These are phyloP conservation scores for Earliella scabrosa DNA, from an alignment of 1,284 basidiomycete genomes.

Conservation along the genomic window DNA sequence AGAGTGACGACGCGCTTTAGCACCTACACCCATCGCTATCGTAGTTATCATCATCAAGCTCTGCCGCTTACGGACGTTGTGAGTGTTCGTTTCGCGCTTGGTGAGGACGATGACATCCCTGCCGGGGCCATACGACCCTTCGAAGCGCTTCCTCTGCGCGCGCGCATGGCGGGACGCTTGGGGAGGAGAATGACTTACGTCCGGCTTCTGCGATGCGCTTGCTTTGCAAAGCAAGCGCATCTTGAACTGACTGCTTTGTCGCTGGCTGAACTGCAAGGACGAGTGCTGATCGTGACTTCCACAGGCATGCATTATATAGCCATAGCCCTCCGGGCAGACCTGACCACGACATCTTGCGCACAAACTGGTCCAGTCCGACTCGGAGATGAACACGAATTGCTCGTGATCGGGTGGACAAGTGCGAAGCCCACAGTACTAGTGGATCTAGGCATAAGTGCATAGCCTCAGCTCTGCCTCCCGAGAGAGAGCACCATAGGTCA, in stretches of 20 bases:
- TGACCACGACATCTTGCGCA: too few relatives aligned
- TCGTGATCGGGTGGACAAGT: too few relatives aligned
- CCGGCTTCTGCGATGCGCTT: slow-evolving; percentile 49
- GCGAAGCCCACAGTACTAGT: too few relatives aligned
- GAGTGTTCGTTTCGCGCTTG: slow-evolving; percentile 23
- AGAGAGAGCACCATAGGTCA: too few relatives aligned
- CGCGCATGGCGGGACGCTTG: slow-evolving; percentile 30
- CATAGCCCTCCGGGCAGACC: too few relatives aligned
- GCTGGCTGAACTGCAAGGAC: neutral
- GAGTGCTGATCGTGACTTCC: too few relatives aligned
- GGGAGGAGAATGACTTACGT: slow-evolving; percentile 58
- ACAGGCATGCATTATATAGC: too few relatives aligned
- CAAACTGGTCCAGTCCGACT: too few relatives aligned
- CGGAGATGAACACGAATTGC: too few relatives aligned
- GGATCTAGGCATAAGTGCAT: too few relatives aligned
- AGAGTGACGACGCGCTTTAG: slow-evolving; percentile 28
- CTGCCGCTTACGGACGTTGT: slow-evolving; percentile 27
- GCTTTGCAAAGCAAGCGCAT: slow-evolving; percentile 5
- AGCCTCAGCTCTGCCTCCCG: too few relatives aligned
- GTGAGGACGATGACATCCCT: slow-evolving; percentile 55
- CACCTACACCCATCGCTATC: neutral
- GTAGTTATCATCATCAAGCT: neutral
- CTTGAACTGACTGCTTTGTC: slow-evolving; percentile 3
- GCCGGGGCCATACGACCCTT: slow-evolving; percentile 85
- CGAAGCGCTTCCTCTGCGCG: too few relatives aligned